Conservation (phyloP, 352 stramenopile species). For the Phytopythium chamaehyphon region DNA sequence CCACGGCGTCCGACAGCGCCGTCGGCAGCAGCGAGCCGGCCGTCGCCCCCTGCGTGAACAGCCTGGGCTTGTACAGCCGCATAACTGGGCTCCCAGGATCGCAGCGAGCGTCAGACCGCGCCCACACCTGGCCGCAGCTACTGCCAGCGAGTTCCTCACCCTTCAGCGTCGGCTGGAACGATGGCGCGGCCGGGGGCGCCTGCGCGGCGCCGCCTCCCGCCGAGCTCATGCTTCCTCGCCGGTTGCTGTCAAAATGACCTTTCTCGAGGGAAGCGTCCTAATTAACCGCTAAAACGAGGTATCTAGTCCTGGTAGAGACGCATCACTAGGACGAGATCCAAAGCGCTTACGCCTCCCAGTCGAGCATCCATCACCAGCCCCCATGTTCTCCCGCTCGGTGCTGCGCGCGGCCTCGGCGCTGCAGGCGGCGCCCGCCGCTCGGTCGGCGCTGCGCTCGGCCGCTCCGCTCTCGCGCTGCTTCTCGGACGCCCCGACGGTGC, state of each 20-base stretch:
- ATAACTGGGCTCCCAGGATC: constrained; percentile 57
- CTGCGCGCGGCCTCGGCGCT: constrained; percentile 28
- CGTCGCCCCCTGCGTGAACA: constrained; percentile 55
- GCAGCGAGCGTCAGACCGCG: background rate
- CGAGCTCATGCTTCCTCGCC: constrained; percentile 9
- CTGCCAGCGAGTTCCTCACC: constrained; percentile 25
- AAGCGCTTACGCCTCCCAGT: background rate
- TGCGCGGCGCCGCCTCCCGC: constrained; percentile 6
- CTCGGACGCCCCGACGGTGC: constrained; percentile 51
- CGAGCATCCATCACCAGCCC: background rate
- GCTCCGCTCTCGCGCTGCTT: constrained; percentile 28
- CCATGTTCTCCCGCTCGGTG: constrained; percentile 67
- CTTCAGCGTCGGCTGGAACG: constrained; percentile 76
- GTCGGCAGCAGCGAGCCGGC: constrained; percentile 63
- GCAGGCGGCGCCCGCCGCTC: constrained; percentile 6
- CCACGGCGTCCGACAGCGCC: constrained; percentile 35
- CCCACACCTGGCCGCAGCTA: background rate
- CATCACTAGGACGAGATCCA: background rate
- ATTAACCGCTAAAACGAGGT: background rate
- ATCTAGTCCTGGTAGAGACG: background rate
- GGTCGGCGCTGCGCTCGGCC: constrained; percentile 9
- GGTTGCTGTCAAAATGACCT: background rate
- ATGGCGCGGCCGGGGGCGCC: constrained; percentile 10
- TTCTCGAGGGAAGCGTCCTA: background rate
- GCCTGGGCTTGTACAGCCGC: constrained; percentile 88